Base-by-base conservation (phyloP, 2,329 filamentous ascomycete genomes). In the Penicillium frequentans region DNA sequence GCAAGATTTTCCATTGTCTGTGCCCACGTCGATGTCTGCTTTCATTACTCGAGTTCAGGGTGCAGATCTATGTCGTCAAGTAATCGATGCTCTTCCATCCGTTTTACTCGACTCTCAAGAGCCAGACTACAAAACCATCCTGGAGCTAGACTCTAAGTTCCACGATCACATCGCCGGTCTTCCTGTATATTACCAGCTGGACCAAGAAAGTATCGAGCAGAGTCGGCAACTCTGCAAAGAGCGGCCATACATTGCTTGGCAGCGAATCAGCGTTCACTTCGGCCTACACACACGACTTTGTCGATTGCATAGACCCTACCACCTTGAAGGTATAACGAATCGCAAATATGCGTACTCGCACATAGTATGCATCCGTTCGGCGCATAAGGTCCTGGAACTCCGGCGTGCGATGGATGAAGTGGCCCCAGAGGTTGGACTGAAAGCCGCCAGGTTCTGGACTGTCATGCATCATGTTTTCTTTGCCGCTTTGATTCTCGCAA, bases 391-490 rank as follows among this genome's bases (percentile, higher is more conserved):
- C 1, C 33, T 64, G 6, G 62, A 64, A 24, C 49, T 64, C 13
- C 54, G 62, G 49, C 60, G 55, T 8, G 47, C 49, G 21, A 63
- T 64, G 62, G 62, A 64, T 19, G 62, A 63, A 11, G 46, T 59
- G 11, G 49, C 52, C 8, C 33, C 57, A 10, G 56, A 58, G n/a
- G 23, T 61, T 13, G 60, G 54, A 11, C 42, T 67, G 6, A 61
- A 54, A 24, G 58, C 63, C 7, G 54, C 54, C 10, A 61, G 62
- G 9, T 62, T 65, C 44, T 66, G 64, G 61, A 54, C 55, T 4
- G 56, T 64, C 27, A 58, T 63, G 55, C 62, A 67, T 9, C 67
- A 69, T 54, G 53, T 65, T 8, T 64, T 65, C 35, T 58, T 60
- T 14, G 67, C 65, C 2, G 67, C 65, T 7, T 33, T 69, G 8